Evolutionary conservation across 31 red algal genomes (phyloP).

Genomic region (Odonthalia washingtoniensis): DNA sequence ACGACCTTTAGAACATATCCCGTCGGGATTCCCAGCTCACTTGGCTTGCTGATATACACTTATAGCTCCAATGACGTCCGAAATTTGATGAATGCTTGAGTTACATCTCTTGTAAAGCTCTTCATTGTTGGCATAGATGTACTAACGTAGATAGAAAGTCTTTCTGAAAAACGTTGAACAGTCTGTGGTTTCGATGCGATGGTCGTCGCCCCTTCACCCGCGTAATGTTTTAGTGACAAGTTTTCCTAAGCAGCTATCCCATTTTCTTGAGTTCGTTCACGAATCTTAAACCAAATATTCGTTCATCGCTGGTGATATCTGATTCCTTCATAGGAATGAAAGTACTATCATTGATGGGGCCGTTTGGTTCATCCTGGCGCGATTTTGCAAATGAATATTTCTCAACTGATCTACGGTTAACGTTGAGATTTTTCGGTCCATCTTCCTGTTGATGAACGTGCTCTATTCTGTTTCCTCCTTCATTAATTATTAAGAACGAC

Average conservation of each 20-base stretch:
- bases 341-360: not conserved
- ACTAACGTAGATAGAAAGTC: not conserved
- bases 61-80: not conserved
- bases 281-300: not conserved
- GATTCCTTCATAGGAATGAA: not conserved
- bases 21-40: not conserved
- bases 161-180: not conserved
- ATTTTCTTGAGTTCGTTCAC: not conserved
- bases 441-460: too few species aligned
- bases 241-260: not conserved
- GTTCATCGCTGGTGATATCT: not conserved
- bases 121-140: not conserved
- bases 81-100: constrained; percentile 15
- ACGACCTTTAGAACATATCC: not conserved
- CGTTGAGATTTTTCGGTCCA: too few species aligned
- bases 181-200: constrained; percentile 10
- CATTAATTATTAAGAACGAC: not conserved
- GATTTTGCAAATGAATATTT: not conserved
- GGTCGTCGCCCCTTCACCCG: not conserved
- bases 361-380: not conserved
- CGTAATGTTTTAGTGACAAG: not conserved
- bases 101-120: constrained; percentile 9
- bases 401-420: too few species aligned
- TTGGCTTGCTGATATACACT: not conserved
- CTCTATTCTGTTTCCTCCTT: not conserved